Conservation (phyloP, 257 asterid species). For the Nicotiana otophora region DNA sequence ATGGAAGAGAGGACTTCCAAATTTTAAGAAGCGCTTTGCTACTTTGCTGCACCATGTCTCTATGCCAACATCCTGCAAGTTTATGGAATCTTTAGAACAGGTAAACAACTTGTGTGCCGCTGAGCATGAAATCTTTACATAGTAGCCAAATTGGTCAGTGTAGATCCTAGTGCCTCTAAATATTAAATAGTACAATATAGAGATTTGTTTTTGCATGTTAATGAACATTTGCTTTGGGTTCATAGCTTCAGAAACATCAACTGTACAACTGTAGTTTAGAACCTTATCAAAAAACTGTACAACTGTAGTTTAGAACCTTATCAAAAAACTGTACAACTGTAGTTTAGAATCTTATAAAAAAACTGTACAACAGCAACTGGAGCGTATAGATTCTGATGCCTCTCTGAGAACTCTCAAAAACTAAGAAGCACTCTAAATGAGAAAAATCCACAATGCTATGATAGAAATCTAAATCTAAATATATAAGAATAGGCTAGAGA, state of each 20-base stretch:
- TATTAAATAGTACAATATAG: not conserved
- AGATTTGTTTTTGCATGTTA: not conserved
- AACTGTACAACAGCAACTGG: not conserved
- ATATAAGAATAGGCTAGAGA: not conserved
- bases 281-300: not conserved
- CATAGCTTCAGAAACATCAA: not conserved
- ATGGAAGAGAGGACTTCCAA: constrained; percentile 51
- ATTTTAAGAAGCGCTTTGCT: constrained; percentile 44
- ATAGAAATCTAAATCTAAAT: not conserved
- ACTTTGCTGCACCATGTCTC: constrained; percentile 77
- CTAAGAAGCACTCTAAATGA: not conserved
- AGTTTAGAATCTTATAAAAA: not conserved
- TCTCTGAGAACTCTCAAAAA: not conserved
- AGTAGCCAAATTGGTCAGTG: not conserved
- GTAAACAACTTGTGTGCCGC: constrained; percentile 1
- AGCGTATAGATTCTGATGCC: not conserved
- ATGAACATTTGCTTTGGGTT: not conserved
- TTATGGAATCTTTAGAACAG: constrained; percentile 2
- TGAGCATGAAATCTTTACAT: not conserved
- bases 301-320: not conserved
- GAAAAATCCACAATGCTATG: no score
- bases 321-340: not conserved
- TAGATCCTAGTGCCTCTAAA: not conserved
- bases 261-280: no score
- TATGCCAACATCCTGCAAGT: constrained; percentile 50